Evolutionary conservation across 2,329 filamentous ascomycete species (phyloP).

Genomic region (Colletotrichum agaves): DNA sequence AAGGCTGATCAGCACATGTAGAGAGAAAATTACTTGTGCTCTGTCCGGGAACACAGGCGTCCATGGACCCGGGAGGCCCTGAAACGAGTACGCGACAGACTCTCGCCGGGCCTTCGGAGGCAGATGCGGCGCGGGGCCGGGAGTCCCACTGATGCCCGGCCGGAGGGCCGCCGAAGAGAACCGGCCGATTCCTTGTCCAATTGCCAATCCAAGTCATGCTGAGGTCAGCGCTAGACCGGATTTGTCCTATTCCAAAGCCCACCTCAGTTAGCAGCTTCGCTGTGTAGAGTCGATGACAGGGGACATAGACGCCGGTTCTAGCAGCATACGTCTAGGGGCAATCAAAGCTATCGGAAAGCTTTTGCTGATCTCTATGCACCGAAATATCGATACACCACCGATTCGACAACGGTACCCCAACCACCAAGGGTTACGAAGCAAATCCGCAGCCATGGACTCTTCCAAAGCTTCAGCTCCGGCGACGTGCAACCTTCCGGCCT

Average conservation of each 20-base stretch:
- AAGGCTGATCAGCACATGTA: neutral
- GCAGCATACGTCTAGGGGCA: neutral
- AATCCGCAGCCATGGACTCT: neutral
- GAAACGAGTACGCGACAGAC: neutral
- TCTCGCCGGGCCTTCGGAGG: neutral
- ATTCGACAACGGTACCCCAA: slow-evolving; percentile 1
- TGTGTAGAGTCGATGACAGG: neutral
- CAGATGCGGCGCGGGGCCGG: neutral
- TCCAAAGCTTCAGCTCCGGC: neutral
- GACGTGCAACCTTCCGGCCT: slow-evolving; percentile 8
- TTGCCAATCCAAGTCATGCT: neutral
- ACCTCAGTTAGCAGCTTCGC: neutral
- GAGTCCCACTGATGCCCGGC: neutral
- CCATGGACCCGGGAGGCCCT: neutral
- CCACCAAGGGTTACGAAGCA: neutral
- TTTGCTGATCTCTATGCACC: neutral
- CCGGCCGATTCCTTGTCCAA: neutral
- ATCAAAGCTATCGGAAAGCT: neutral
- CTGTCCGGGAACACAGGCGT: neutral
- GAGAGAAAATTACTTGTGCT: neutral
- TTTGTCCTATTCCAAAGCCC: neutral
- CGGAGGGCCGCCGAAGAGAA: neutral
- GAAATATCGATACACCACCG: neutral
- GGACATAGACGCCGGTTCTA: neutral
- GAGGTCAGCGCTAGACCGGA: slow-evolving; percentile 18